phyloP scores from a whole-genome alignment of 1,284 basidiomycete genomes.

The Malassezia arunalokei region DNA sequence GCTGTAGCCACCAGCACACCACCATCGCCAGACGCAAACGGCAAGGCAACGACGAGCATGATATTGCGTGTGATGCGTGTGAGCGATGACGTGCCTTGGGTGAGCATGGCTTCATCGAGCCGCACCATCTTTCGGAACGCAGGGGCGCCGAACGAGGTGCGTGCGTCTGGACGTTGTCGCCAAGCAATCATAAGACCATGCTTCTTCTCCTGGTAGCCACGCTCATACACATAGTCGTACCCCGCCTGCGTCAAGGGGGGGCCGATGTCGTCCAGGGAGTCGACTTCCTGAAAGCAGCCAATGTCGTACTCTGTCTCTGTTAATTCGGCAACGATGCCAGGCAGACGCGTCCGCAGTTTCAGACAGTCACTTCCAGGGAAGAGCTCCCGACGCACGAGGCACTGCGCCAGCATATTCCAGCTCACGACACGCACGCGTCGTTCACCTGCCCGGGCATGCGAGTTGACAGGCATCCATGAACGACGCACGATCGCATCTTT shows the following conservation, averaged over 20 bases:
- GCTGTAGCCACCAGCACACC: conserved; percentile 69
- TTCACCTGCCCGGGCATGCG: neutral
- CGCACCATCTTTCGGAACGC: neutral
- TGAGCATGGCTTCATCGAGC: conserved; percentile 5
- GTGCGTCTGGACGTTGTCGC: conserved; percentile 6
- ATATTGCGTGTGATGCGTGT: conserved; percentile 16
- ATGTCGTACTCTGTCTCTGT: conserved; percentile 44
- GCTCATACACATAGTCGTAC: conserved; percentile 33
- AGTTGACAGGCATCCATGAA: conserved; percentile 6
- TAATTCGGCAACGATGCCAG: conserved; percentile 28
- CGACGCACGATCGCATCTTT: neutral
- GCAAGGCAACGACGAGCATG: conserved; percentile 23
- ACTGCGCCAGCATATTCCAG: conserved; percentile 47
- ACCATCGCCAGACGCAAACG: conserved; percentile 13
- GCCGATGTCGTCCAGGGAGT: conserved; percentile 42
- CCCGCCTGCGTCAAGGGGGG: conserved; percentile 23
- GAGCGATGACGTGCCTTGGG: conserved; percentile 29
- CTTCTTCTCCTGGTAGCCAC: conserved; percentile 39
- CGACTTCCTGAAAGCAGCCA: conserved; percentile 48
- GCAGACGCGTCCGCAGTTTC: conserved; percentile 42
- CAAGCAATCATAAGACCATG: conserved; percentile 42
- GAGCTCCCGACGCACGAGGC: conserved; percentile 46
- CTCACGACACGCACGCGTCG: conserved; percentile 18
- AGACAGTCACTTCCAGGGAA: conserved; percentile 48
- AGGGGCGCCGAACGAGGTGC: neutral